Evolutionary conservation across 2,329 filamentous ascomycete species (phyloP), one percentile per base, ranked within the genome.

Genomic region (Dothistroma septosporum): DNA sequence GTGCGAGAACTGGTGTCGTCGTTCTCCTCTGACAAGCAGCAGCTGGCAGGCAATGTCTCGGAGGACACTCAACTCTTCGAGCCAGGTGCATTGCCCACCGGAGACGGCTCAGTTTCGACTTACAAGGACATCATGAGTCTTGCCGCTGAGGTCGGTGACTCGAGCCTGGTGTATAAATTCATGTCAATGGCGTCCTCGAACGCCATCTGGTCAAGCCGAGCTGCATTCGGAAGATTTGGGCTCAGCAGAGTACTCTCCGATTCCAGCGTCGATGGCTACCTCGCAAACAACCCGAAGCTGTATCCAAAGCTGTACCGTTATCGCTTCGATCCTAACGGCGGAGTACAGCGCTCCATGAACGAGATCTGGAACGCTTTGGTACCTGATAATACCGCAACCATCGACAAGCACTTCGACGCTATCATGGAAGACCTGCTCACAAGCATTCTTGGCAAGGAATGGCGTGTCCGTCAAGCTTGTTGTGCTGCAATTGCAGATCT

Each of bases 351-450:
- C 53, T 96, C 93, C 0, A 99, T 99, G 94, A 92, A 96, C 60
- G 91, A 95, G 64, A 97, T 99, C 66, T 99, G 94, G 94, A 92
- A 90, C 69, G 88, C 93, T 0, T 78, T 99, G n/a, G 92, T 97
- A 57, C 96, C 95, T 72, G 92, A 97, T 68, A 85, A 91, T 1
- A 87, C 85, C 19, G 81, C 83, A 0, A 90, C 89, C 0, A 84
- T 97, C 48, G 87, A 94, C 65, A 79, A 82, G 19, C 84, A 97
- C 74, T 97, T 97, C 71, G 89, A 96, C 65, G 85, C 85, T 9
- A 97, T 99, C 69, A 88, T 99, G 79, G 82, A 87, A 10, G 94
- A 99, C 72, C 78, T 97, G 7, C 80, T 99, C 33, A 87, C 87
- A 67, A 95, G 89, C 71, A 90, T 97, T 47, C 76, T 97, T 5